Conservation (phyloP, 2,329 filamentous ascomycete genomes). For the Lecanicillium sp. region DNA sequence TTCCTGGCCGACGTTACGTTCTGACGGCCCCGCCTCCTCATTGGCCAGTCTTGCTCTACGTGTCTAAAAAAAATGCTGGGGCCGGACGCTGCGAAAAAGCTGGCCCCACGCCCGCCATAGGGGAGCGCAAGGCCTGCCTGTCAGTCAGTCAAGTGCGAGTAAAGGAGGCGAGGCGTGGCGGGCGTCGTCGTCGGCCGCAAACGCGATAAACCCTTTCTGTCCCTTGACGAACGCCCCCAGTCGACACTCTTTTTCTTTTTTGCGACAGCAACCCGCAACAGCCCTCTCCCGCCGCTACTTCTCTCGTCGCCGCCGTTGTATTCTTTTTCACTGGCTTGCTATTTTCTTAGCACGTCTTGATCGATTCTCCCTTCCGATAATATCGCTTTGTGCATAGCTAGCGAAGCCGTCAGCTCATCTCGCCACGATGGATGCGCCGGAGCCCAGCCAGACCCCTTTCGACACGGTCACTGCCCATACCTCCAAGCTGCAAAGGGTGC, state of each 20-base stretch:
- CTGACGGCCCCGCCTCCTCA: not conserved
- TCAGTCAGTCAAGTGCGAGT: not conserved
- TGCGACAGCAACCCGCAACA: not conserved
- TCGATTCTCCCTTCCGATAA: not conserved
- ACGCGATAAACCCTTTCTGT: constrained; percentile 7
- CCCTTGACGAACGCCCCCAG: constrained; percentile 5
- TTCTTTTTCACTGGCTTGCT: not conserved
- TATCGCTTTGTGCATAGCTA: not conserved
- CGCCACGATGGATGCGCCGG: constrained; percentile 68
- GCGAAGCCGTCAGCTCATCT: not conserved
- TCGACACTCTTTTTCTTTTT: not conserved
- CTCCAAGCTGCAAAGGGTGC: constrained; percentile 62
- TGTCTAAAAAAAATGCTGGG: constrained; percentile 5
- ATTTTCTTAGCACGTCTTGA: not conserved
- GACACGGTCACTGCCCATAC: constrained; percentile 83
- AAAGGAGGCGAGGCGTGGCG: constrained; percentile 7
- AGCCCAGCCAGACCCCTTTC: constrained; percentile 88
- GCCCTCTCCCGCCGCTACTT: not conserved
- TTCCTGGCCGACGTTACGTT: constrained; percentile 1
- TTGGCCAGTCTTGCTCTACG: constrained; percentile 4
- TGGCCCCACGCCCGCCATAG: too few relatives aligned
- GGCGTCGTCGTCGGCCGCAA: constrained; percentile 3
- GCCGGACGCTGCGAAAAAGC: not conserved
- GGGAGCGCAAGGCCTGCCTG: too few relatives aligned
- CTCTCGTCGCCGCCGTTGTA: not conserved